phyloP scores from a whole-genome alignment of 495 filamentous ascomycete genomes.

The Staphylotrichum tortipilum region DNA sequence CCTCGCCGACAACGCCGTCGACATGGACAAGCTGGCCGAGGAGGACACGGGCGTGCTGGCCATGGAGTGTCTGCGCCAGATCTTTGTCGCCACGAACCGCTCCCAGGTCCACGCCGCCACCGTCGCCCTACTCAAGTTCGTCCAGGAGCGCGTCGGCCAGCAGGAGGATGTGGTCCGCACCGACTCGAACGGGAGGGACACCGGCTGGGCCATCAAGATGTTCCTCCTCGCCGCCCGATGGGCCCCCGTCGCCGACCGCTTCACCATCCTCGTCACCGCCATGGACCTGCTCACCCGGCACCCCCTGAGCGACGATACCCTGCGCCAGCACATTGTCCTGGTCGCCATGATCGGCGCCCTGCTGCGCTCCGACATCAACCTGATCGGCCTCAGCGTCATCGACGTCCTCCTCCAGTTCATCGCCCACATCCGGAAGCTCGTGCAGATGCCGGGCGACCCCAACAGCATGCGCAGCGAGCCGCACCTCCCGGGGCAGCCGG shows the following conservation, averaged over 20 bases:
- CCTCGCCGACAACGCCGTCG: slow-evolving; percentile 64
- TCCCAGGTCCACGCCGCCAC: slow-evolving; percentile 70
- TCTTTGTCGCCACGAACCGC: slow-evolving; percentile 68
- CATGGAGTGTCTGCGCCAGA: slow-evolving; percentile 69
- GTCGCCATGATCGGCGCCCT: slow-evolving; percentile 67
- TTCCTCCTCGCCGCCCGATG: slow-evolving; percentile 69
- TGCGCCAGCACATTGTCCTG: slow-evolving; percentile 63
- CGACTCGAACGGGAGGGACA: slow-evolving; percentile 28
- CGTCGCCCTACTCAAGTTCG: slow-evolving; percentile 59
- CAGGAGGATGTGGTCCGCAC: slow-evolving; percentile 35
- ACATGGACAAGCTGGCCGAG: slow-evolving; percentile 78
- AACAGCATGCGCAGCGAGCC: slow-evolving; percentile 30
- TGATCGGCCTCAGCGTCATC: slow-evolving; percentile 90
- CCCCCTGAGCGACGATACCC: slow-evolving; percentile 53
- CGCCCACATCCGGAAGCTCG: slow-evolving; percentile 63
- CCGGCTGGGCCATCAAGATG: slow-evolving; percentile 70
- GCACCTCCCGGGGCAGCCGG: slow-evolving; percentile 18
- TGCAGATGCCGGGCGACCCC: slow-evolving; percentile 53
- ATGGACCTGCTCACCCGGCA: slow-evolving; percentile 64
- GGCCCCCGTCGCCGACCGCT: slow-evolving; percentile 87
- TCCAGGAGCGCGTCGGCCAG: slow-evolving; percentile 48
- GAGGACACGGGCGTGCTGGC: slow-evolving; percentile 78
- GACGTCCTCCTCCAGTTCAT: slow-evolving; percentile 77
- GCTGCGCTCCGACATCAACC: slow-evolving; percentile 77
- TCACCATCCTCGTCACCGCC: slow-evolving; percentile 69